These are phyloP conservation scores for Verticillium tricorpus DNA, from an alignment of 2,329 filamentous ascomycete species.

Conservation along the genomic window DNA sequence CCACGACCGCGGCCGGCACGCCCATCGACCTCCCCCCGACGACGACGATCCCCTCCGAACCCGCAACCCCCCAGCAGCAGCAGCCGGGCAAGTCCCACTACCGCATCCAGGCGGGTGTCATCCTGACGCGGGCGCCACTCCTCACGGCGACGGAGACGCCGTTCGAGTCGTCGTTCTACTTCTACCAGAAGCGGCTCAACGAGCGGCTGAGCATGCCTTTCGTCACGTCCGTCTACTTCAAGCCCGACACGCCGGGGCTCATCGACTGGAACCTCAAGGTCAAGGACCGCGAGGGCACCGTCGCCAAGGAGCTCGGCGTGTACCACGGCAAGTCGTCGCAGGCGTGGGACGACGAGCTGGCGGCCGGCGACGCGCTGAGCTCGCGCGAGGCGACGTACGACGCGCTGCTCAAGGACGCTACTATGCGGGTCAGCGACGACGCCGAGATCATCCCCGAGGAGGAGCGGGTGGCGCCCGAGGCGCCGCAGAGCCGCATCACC, in stretches of 20 bases:
- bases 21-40: constrained; percentile 18
- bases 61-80: constrained; percentile 11
- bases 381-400: constrained; percentile 62
- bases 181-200: constrained; percentile 96
- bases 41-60: constrained; percentile 17
- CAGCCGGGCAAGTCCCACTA: constrained; percentile 24
- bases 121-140: constrained; percentile 83
- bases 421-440: constrained; percentile 56
- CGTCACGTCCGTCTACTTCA: constrained; percentile 90
- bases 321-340: constrained; percentile 68
- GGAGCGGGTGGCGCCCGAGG: constrained; percentile 64
- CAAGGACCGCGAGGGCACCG: constrained; percentile 64
- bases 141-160: constrained; percentile 78
- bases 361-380: constrained; percentile 66
- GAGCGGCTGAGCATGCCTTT: constrained; percentile 87
- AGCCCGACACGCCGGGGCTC: constrained; percentile 77
- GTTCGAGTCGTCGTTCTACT: constrained; percentile 90
- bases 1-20: constrained; percentile 9
- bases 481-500: constrained; percentile 65
- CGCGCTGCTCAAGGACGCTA: constrained; percentile 70
- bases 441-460: constrained; percentile 53
- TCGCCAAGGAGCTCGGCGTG: constrained; percentile 78
- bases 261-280: constrained; percentile 89
- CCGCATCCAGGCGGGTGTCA: constrained; percentile 60
- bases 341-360: constrained; percentile 88